Conservation (phyloP, 2,329 filamentous ascomycete species). For the Fusarium sarcochroum region DNA sequence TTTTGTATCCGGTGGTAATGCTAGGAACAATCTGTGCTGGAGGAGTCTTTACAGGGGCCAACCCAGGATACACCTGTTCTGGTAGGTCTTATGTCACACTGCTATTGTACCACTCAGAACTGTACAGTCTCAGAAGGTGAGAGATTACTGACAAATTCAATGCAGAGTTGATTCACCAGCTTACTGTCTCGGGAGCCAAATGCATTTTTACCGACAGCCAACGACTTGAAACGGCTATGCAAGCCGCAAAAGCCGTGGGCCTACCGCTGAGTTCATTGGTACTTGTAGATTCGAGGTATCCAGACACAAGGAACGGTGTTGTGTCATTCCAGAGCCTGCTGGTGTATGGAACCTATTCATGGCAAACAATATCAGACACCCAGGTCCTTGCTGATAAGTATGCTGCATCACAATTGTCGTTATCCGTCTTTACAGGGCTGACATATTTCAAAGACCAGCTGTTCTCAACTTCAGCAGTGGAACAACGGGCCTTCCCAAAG, state of each 20-base stretch:
- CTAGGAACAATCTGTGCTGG: slow-evolving; percentile 5
- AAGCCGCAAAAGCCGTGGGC: neutral
- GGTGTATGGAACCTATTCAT: neutral
- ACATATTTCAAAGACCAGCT: neutral
- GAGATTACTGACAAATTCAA: neutral
- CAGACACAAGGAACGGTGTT: accelerated
- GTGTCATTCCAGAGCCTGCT: neutral
- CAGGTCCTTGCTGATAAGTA: slow-evolving; percentile 2
- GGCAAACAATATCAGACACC: slow-evolving; percentile 3
- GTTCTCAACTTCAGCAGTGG: slow-evolving; percentile 23
- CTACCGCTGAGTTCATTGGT: neutral
- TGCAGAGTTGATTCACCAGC: slow-evolving; percentile 15
- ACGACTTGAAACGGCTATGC: neutral
- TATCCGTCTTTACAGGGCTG: neutral
- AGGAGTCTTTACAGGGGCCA: slow-evolving; percentile 14
- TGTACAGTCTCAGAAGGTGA: accelerated
- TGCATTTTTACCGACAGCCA: slow-evolving; percentile 13
- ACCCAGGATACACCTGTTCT: slow-evolving; percentile 6
- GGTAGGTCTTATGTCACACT: neutral
- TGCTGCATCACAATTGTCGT: neutral
- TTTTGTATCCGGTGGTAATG: slow-evolving; percentile 8
- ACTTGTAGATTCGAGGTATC: neutral
- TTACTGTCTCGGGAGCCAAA: slow-evolving; percentile 1
- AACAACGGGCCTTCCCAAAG: slow-evolving; percentile 8
- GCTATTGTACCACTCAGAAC: neutral